Evolutionary conservation across 371 early-diverging fungal genomes (phyloP).

Genomic region (Thermomucor indicae-seudaticae): DNA sequence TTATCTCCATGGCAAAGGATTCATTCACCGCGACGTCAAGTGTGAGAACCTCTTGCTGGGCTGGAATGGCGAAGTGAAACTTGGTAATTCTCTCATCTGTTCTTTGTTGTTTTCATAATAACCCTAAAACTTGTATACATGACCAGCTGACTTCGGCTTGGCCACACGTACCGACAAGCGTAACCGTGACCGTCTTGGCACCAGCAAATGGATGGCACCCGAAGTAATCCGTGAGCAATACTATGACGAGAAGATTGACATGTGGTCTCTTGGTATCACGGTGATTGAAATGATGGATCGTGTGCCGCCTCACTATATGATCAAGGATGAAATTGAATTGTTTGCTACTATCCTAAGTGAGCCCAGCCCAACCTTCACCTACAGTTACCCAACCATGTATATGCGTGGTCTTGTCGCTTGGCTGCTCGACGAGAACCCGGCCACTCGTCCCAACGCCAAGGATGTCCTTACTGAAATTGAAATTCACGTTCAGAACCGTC

Average conservation of each 20-base stretch:
- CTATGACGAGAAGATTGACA: slow-evolving; percentile 86
- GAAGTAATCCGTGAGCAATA: slow-evolving; percentile 92
- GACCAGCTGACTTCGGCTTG: slow-evolving; percentile 46
- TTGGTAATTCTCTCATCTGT: too few relatives aligned
- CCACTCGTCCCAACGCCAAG: slow-evolving; percentile 34
- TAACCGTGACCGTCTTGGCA: slow-evolving; percentile 89
- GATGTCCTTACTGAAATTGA: slow-evolving; percentile 34
- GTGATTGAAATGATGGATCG: slow-evolving; percentile 51
- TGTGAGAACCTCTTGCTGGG: slow-evolving; percentile 97
- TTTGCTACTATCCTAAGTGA: slow-evolving; percentile 39
- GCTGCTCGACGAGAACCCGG: slow-evolving; percentile 40
- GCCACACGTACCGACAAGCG: slow-evolving; percentile 36
- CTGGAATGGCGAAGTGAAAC: slow-evolving; percentile 90
- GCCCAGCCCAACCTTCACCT: slow-evolving; percentile 46
- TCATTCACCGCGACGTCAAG: slow-evolving; percentile 97
- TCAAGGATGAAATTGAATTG: slow-evolving; percentile 44
- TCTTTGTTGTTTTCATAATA: slow-evolving; percentile 97
- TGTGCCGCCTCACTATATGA: slow-evolving; percentile 47
- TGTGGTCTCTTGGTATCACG: slow-evolving; percentile 96
- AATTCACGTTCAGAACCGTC: slow-evolving; percentile 34
- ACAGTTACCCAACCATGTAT: slow-evolving; percentile 48
- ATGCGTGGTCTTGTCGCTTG: slow-evolving; percentile 51
- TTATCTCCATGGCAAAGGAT: slow-evolving; percentile 91
- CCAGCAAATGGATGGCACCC: slow-evolving; percentile 95
- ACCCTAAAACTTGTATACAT: slow-evolving; percentile 35